Percentiles rank a stretch among this genome's conserved stretches.
Evolutionary conservation across 208 protist species (phyloP).

Genomic region (Blechomonas ayalai): DNA sequence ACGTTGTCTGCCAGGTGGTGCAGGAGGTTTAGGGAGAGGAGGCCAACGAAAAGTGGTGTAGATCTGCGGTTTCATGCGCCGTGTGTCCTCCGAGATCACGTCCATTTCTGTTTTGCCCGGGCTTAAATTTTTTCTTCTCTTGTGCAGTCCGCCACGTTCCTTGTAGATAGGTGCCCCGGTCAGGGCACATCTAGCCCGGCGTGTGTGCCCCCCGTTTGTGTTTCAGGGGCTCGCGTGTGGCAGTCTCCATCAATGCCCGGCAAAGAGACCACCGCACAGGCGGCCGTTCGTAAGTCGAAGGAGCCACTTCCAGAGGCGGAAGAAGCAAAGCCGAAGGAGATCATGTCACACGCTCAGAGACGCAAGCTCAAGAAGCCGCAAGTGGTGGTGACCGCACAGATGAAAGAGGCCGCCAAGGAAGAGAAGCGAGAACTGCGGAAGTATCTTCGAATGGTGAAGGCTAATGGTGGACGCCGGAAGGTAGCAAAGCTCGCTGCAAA

Average conservation of each 20-base stretch:
- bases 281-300: background rate
- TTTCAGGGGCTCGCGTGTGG: too few species aligned
- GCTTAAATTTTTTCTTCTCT: background rate
- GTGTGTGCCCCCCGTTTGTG: too few species aligned
- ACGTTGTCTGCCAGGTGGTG: too few species aligned
- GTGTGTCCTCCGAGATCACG: background rate
- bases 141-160: background rate
- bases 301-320: background rate
- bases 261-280: background rate
- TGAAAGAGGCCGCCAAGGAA: constrained; percentile 71
- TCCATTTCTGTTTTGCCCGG: constrained; percentile 1
- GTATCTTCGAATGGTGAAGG: constrained; percentile 82
- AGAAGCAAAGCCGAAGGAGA: constrained; percentile 22
- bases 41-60: too few species aligned
- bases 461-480: constrained; percentile 80
- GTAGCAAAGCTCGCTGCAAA: constrained; percentile 64
- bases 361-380: constrained; percentile 66
- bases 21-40: too few species aligned
- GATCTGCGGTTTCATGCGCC: background rate
- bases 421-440: constrained; percentile 76
- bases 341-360: constrained; percentile 76
- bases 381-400: constrained; percentile 68
- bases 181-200: too few species aligned
- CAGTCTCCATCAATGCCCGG: too few species aligned
- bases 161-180: too few species aligned